Evolutionary conservation across 768 basidiomycete species (phyloP).

Genomic region (Epithele typhae): DNA sequence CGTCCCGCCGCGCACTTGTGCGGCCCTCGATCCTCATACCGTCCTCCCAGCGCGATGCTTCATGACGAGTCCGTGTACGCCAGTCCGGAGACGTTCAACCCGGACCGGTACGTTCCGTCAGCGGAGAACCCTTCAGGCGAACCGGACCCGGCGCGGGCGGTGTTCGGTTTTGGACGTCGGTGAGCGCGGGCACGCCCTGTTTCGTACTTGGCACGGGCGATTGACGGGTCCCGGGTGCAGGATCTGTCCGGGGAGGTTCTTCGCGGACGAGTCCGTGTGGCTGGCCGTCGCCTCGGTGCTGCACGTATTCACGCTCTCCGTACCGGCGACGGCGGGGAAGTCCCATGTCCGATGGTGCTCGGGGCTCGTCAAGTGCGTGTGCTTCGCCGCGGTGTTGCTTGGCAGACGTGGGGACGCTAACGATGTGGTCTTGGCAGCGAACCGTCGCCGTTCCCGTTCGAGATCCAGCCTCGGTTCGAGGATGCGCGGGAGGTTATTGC

Average conservation of each 20-base stretch:
- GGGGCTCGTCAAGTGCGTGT: too few relatives aligned
- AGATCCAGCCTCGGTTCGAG: too few relatives aligned
- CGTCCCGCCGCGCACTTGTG: slow-evolving; percentile 18
- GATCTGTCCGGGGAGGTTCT: slow-evolving; percentile 4
- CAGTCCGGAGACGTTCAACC: background rate
- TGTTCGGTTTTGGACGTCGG: slow-evolving; percentile 2
- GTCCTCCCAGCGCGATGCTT: slow-evolving; percentile 33
- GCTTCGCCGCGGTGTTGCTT: too few relatives aligned
- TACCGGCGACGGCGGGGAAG: too few relatives aligned
- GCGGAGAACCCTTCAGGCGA: too few relatives aligned
- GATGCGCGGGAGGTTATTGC: too few relatives aligned
- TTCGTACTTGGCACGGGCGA: too few relatives aligned
- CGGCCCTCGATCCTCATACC: slow-evolving; percentile 35
- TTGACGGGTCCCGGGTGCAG: background rate
- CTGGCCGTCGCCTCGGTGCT: slow-evolving; percentile 3
- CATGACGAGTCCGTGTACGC: slow-evolving; percentile 35
- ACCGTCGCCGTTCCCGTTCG: too few relatives aligned
- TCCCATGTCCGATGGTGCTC: too few relatives aligned
- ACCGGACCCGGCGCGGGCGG: background rate
- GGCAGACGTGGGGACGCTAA: too few relatives aligned
- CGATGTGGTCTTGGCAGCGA: too few relatives aligned
- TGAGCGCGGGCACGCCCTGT: background rate
- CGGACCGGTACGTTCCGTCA: background rate
- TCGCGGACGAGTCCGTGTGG: background rate
- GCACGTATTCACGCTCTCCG: too few relatives aligned